phyloP scores from a whole-genome alignment of 140 eudicot genomes.

The Oenanthe javanica region DNA sequence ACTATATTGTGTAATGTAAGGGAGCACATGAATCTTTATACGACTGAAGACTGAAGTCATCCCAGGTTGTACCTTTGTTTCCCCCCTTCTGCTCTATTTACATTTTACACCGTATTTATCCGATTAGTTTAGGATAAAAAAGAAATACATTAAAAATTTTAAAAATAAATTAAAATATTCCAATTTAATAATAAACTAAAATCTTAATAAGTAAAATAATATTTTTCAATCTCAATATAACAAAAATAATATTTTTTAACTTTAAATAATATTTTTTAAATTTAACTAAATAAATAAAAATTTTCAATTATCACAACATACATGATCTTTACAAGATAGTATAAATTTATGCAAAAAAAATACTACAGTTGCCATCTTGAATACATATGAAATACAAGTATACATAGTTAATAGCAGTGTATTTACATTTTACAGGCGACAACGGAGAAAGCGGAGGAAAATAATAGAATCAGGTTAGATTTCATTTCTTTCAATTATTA shows the following conservation, averaged over 20 bases:
- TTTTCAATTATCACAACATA: no score
- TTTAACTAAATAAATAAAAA: no score
- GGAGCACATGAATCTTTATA: background rate
- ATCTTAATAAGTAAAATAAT: no score
- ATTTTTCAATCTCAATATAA: no score
- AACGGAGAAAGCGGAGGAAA: conserved; percentile 1
- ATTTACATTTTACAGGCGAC: background rate
- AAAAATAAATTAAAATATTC: no score
- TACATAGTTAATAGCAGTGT: background rate
- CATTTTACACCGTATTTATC: no score
- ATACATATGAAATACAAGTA: background rate
- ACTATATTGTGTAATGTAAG: background rate
- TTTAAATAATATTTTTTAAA: no score
- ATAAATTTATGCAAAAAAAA: background rate
- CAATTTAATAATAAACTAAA: no score
- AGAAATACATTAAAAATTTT: no score
- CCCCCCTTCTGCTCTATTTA: background rate
- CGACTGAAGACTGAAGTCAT: background rate
- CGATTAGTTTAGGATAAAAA: no score
- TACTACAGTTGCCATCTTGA: background rate
- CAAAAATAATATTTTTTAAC: no score
- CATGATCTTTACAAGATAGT: background rate
- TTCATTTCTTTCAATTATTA: background rate
- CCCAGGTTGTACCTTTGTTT: background rate
- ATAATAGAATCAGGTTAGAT: background rate